phyloP scores from a whole-genome alignment of 495 filamentous ascomycete genomes.

The Hypoxylon intermedium region DNA sequence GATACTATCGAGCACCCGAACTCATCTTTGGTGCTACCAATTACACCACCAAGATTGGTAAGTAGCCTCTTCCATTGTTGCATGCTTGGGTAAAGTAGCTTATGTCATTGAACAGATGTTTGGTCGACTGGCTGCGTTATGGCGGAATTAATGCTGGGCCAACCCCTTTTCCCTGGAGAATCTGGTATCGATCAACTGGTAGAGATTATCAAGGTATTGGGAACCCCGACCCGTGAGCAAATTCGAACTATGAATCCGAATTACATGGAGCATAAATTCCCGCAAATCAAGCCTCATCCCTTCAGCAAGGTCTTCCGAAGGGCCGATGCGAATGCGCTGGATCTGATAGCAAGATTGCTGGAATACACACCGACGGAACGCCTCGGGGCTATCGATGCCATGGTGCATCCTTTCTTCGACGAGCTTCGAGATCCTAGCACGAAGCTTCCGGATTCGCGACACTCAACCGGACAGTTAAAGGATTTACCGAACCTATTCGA shows the following conservation, averaged over 20 bases:
- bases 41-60: conserved; percentile 99
- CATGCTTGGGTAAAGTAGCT: conserved; percentile 5
- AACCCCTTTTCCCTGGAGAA: conserved; percentile 98
- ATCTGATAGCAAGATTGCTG: conserved; percentile 88
- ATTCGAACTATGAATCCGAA: conserved; percentile 99
- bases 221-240: conserved; percentile 96
- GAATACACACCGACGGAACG: conserved; percentile 98
- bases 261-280: conserved; percentile 99
- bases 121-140: conserved; percentile 99
- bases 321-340: conserved; percentile 89
- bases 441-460: conserved; percentile 89
- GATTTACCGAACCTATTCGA: conserved; percentile 91
- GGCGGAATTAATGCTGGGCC: conserved; percentile 98
- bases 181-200: conserved; percentile 98
- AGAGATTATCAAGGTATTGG: conserved; percentile 99
- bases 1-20: conserved; percentile 97
- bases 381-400: conserved; percentile 90
- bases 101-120: conserved; percentile 70
- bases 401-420: conserved; percentile 99
- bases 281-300: conserved; percentile 98
- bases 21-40: conserved; percentile 99
- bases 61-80: conserved; percentile 47
- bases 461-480: conserved; percentile 73
- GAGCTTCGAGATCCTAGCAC: conserved; percentile 90
- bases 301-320: conserved; percentile 99